phyloP scores from a whole-genome alignment of 140 eudicot species.

The Flaveria floridana region DNA sequence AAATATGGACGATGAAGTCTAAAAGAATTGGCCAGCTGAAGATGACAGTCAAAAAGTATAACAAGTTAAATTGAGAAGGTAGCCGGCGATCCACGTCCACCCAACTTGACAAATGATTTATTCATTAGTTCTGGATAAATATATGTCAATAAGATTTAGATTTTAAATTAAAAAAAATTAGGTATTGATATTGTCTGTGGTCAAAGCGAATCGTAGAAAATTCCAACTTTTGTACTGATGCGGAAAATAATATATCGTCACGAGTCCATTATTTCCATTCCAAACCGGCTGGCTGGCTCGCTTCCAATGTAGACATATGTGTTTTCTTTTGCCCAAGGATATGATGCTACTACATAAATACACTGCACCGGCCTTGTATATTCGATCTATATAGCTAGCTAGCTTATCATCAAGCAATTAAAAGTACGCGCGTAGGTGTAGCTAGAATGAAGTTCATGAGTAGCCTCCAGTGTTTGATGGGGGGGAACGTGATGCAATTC shows the following conservation, averaged over 20 bases:
- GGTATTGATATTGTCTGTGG: conserved; percentile 22
- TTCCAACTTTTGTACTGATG: background rate
- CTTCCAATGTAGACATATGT: conserved; percentile 27
- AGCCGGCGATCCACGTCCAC: conserved; percentile 22
- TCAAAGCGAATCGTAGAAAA: conserved; percentile 24
- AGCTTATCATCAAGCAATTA: background rate
- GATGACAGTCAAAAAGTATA: background rate
- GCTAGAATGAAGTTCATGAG: conserved; percentile 35
- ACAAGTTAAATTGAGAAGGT: background rate
- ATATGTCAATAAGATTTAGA: background rate
- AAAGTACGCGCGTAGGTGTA: too few relatives aligned
- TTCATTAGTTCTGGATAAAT: background rate
- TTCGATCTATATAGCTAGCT: background rate
- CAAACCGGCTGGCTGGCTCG: conserved; percentile 29
- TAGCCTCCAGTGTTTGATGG: conserved; percentile 36
- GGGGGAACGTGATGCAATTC: conserved; percentile 34
- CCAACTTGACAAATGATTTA: conserved; percentile 8
- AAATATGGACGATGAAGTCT: background rate
- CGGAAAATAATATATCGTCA: conserved; percentile 22
- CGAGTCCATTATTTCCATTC: conserved; percentile 19
- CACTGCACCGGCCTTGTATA: too few relatives aligned
- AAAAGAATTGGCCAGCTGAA: background rate
- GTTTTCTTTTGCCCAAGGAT: conserved; percentile 28
- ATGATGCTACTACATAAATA: conserved; percentile 8
- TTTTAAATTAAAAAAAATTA: background rate